Percentiles rank a stretch among this genome's conserved stretches.
Evolutionary conservation across 331 rosid genomes (phyloP).

Genomic region (Arachis monticola): DNA sequence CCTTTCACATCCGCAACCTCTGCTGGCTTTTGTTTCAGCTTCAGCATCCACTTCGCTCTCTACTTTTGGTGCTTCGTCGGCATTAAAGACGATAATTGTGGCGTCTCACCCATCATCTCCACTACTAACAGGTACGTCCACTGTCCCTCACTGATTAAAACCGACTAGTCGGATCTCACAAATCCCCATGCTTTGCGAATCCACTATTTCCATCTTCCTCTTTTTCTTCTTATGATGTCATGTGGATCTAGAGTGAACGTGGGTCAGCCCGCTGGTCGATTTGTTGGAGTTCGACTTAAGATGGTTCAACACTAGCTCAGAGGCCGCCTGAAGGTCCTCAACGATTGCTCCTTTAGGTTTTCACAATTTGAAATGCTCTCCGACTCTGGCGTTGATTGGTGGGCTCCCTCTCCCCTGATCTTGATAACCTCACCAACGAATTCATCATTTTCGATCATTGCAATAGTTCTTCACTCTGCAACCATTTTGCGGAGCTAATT

Average conservation of each 20-base stretch:
- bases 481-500: too few species aligned
- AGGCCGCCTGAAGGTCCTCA: slow-evolving; percentile 60
- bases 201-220: slow-evolving; percentile 45
- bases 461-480: too few species aligned
- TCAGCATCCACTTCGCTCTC: background rate
- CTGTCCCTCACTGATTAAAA: slow-evolving; percentile 15
- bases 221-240: slow-evolving; percentile 36
- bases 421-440: too few species aligned
- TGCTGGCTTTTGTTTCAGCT: too few species aligned
- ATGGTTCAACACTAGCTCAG: slow-evolving; percentile 94
- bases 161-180: slow-evolving; percentile 47
- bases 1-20: too few species aligned
- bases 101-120: background rate
- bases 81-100: too few species aligned
- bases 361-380: slow-evolving; percentile 83
- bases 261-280: slow-evolving; percentile 48
- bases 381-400: slow-evolving; percentile 76
- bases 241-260: slow-evolving; percentile 68
- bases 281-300: slow-evolving; percentile 51
- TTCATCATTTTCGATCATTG: too few species aligned
- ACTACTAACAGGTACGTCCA: background rate
- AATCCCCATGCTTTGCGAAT: slow-evolving; percentile 62
- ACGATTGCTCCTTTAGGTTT: slow-evolving; percentile 86
- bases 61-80: background rate
- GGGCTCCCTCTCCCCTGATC: slow-evolving; percentile 50